Evolutionary conservation across 306 rosid species (phyloP).

Genomic region (Macrotyloma uniflorum): DNA sequence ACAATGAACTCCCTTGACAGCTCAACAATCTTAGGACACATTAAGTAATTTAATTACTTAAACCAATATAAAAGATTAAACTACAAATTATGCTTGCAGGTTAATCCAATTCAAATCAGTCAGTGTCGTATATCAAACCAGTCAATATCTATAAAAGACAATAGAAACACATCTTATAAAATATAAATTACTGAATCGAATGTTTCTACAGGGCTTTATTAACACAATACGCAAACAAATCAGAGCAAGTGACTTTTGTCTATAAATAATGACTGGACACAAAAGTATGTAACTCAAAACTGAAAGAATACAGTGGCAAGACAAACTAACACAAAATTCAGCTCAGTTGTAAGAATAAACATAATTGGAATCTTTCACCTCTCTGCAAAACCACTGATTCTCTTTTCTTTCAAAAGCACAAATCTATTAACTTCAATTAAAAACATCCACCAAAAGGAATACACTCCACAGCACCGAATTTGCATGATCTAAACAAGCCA

Average conservation of each 20-base stretch:
- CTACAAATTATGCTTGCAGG: neutral
- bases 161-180: neutral
- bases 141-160: neutral
- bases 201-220: neutral
- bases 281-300: neutral
- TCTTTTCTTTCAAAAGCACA: neutral
- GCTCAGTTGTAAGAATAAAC: neutral
- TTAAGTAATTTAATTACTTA: neutral
- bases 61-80: neutral
- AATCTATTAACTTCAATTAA: neutral
- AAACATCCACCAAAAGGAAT: neutral
- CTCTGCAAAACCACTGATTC: neutral
- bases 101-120: neutral
- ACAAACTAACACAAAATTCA: constrained; percentile 3
- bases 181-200: neutral
- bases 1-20: neutral
- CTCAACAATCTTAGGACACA: neutral
- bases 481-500: neutral
- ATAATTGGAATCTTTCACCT: neutral
- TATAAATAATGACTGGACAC: neutral
- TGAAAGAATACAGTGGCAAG: neutral
- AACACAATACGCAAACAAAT: neutral
- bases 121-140: neutral
- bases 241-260: neutral
- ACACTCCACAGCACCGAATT: neutral